Evolutionary conservation across 1,284 basidiomycete genomes (phyloP), one percentile per base, ranked within the genome.

Genomic region (Cystobasidium slooffiae): DNA sequence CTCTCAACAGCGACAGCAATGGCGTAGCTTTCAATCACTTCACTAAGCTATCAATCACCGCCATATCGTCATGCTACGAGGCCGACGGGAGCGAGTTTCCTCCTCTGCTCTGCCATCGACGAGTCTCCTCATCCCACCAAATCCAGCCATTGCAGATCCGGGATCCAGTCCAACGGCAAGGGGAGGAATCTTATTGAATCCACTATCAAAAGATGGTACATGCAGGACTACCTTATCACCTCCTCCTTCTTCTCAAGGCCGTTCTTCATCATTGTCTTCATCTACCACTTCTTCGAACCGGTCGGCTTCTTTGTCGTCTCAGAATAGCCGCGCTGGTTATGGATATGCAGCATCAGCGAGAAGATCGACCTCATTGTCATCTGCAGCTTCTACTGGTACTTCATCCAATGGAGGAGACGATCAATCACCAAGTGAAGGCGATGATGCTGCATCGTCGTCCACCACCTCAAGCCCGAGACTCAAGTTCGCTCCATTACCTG

Each of bases 401-500:
- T 31, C 31, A 31, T 31, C 31, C 31, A 31, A 5, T 31, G 31
- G 31, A 2, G 31, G 31, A 31, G 31, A 31, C 5, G 31, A 31
- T 31, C 31, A 5, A 2, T 31, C 31, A 31, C 31, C 31, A 51
- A 51, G 47, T 51, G 47, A 14, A 51, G 20, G 14, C 1, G 14
- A 51, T 6, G 14, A 51, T 51, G 16, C 47, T 16, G 16, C 47
- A 16, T 14, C 47, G 14, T 51, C 47, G 3, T 51, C 14, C 20
- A 51, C 67, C 31, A 22, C 39, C 1, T 24, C 24, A 31, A 70
- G 68, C 46, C 69, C 69, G 1, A 65, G 55, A 37, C 63, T 65
- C 62, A 73, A 73, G 62, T 73, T 73, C 43, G 70, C 62, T 22
- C 70, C 70, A n/a, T 63, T 73, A 24, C 70, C 70, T 16, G 52